Conservation (phyloP, 768 basidiomycete genomes). For the Amanita rimosa region DNA sequence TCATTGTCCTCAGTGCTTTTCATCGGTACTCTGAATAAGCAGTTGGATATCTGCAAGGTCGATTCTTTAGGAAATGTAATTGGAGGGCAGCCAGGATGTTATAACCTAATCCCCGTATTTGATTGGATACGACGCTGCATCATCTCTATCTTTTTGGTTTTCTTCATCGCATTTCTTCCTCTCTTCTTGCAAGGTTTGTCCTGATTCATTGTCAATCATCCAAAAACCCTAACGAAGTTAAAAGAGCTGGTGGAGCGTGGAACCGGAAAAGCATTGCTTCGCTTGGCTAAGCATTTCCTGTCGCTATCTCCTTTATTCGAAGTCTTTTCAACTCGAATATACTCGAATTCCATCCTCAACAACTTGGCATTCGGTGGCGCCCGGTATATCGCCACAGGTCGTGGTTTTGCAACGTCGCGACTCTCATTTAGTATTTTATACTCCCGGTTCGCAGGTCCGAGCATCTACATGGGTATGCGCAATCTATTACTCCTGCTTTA, state of each 20-base stretch:
- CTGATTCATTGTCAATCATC: background rate
- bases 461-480: conserved; percentile 97
- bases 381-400: conserved; percentile 97
- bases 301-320: conserved; percentile 97
- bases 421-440: conserved; percentile 95
- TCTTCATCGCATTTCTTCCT: conserved; percentile 95
- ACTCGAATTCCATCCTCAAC: conserved; percentile 92
- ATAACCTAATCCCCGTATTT: conserved; percentile 93
- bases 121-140: conserved; percentile 98
- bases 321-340: conserved; percentile 98
- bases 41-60: conserved; percentile 77
- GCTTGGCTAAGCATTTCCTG: conserved; percentile 92
- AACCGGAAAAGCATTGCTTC: conserved; percentile 87
- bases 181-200: conserved; percentile 82
- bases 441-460: conserved; percentile 98
- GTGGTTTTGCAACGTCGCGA: conserved; percentile 96
- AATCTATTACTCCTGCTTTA: conserved; percentile 87
- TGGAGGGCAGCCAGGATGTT: conserved; percentile 84
- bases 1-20: conserved; percentile 53
- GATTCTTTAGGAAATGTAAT: conserved; percentile 74
- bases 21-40: conserved; percentile 94
- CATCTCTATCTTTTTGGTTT: conserved; percentile 96
- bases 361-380: conserved; percentile 98
- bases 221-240: conserved; percentile 2
- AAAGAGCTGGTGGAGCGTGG: conserved; percentile 93